Conservation (phyloP, 805 yeast genomes). For the Limtongia smithiae region DNA sequence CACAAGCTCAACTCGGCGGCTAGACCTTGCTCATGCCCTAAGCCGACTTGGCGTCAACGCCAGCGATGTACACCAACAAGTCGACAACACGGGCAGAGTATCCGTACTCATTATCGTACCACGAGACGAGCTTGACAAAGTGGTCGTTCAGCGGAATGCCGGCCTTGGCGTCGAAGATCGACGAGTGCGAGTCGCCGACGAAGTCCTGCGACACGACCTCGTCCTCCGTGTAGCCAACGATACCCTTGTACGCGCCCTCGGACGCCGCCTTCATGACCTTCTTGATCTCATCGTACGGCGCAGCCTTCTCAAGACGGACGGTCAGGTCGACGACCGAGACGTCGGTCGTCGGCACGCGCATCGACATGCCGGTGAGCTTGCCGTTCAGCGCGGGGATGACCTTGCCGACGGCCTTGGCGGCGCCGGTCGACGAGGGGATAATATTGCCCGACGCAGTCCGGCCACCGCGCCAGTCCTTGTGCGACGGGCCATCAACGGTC, state of each 20-base stretch:
- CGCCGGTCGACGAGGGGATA: slow-evolving; percentile 95
- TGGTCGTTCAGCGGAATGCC: slow-evolving; percentile 83
- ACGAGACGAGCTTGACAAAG: slow-evolving; percentile 85
- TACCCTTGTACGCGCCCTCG: slow-evolving; percentile 73
- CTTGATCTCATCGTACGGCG: slow-evolving; percentile 81
- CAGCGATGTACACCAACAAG: slow-evolving; percentile 76
- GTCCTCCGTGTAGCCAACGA: slow-evolving; percentile 87
- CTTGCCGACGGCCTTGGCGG: slow-evolving; percentile 96
- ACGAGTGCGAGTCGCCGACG: slow-evolving; percentile 77
- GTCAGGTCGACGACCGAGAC: slow-evolving; percentile 93
- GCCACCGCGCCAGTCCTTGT: slow-evolving; percentile 99
- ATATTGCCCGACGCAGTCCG: slow-evolving; percentile 95
- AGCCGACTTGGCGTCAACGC: slow-evolving; percentile 39
- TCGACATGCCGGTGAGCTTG: slow-evolving; percentile 88
- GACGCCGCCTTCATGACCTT: slow-evolving; percentile 71
- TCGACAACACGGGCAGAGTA: slow-evolving; percentile 96
- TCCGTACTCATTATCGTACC: slow-evolving; percentile 97
- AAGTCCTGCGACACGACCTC: slow-evolving; percentile 89
- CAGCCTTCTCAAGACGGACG: slow-evolving; percentile 69
- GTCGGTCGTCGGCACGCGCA: slow-evolving; percentile 91
- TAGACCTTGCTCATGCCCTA: too few relatives aligned
- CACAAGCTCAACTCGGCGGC: too few relatives aligned
- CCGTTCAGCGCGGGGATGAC: slow-evolving; percentile 88
- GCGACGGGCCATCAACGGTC: slow-evolving; percentile 95
- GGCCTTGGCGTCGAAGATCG: slow-evolving; percentile 87